Evolutionary conservation across 1,284 basidiomycete genomes (phyloP).

Genomic region (Irpex lacteus): DNA sequence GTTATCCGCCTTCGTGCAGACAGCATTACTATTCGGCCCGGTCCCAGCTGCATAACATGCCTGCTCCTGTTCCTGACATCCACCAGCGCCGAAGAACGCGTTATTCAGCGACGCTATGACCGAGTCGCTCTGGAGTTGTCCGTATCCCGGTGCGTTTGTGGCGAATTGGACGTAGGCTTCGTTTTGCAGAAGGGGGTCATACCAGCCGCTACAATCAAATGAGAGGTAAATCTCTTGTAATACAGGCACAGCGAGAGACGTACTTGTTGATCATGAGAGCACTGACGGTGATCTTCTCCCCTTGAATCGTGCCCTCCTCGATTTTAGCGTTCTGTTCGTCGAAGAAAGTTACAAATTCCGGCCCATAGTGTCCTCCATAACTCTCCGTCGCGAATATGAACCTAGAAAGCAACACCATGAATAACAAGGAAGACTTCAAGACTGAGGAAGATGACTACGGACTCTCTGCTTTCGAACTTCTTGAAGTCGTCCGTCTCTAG

Average conservation of each 20-base stretch:
- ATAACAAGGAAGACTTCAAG: not conserved
- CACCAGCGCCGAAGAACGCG: constrained; percentile 43
- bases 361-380: constrained; percentile 70
- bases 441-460: constrained; percentile 18
- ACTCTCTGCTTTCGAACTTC: constrained; percentile 58
- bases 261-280: constrained; percentile 42
- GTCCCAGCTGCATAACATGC: constrained; percentile 55
- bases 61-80: constrained; percentile 50
- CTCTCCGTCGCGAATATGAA: constrained; percentile 67
- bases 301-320: constrained; percentile 33
- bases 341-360: constrained; percentile 63
- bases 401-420: constrained; percentile 27
- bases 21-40: constrained; percentile 38
- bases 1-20: constrained; percentile 49
- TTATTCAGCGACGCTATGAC: constrained; percentile 47
- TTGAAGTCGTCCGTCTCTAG: constrained; percentile 62
- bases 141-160: constrained; percentile 60
- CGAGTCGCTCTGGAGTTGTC: constrained; percentile 48
- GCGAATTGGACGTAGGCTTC: constrained; percentile 60
- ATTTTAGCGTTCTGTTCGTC: constrained; percentile 63
- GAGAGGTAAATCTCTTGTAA: not conserved
- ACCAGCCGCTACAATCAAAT: constrained; percentile 51
- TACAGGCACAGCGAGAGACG: not conserved
- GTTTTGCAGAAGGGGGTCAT: constrained; percentile 61
- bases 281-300: constrained; percentile 37